Evolutionary conservation across 805 yeast species (phyloP), one percentile per base, ranked within the genome.

Genomic region (Myxozyma neglecta): DNA sequence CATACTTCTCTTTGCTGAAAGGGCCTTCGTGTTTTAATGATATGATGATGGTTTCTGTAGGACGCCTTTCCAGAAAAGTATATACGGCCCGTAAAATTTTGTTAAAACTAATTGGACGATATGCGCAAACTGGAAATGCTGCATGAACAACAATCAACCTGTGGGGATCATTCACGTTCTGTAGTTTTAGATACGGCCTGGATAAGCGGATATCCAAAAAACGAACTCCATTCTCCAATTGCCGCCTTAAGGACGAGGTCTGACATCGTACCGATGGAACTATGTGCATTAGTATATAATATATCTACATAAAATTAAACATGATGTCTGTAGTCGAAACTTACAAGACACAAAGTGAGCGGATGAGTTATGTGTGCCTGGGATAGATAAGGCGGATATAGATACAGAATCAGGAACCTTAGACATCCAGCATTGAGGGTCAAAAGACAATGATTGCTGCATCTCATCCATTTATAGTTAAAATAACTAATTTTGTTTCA

Each of bases 311-410:
- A n/a, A 52, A 10, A 44, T 10, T 16, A 50, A 35, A 37, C 18
- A 18, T 2, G 16, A 29, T 24, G 29, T 2, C 29, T 5, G 29
- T 5, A 24, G 6, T 8, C 18, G 16, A 29, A 16, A 56, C 66
- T 6, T 48, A 61, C 66, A 67, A 1, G 92, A 87, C 7, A 81
- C 76, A 71, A 86, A 85, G 68, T 82, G 84, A 6, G 93, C 93
- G 13, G 88, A 90, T 46, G 89, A 80, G 71, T 88, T 88, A 75
- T 88, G 94, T n/a, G 93, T 88, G n/a, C 94, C 94, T 9, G 93
- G 91, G 55, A 88, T 77, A 0, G 92, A 77, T 56, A 88, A 77
- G 59, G 80, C 75, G 3, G 87, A 78, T 40, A 88, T 63, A 45
- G 70, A 70, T 20, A 80, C 75, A 71, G 83, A 77, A 70, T 86